phyloP scores from a whole-genome alignment of 2,329 filamentous ascomycete species.

The Allantophomopsis cytisporea region DNA sequence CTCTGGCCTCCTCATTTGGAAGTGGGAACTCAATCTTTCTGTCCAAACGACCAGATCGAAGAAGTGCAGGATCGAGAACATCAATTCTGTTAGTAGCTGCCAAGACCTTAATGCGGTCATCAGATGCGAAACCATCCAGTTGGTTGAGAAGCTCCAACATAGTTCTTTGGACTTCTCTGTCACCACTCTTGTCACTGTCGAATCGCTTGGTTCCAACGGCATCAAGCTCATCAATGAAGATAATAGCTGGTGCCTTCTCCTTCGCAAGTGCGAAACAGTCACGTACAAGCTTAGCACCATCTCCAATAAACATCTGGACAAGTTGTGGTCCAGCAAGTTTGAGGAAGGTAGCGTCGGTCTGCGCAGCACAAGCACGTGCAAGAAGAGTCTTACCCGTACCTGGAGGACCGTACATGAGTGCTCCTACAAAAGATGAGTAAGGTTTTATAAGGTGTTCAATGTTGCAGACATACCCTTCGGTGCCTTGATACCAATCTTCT shows the following conservation, averaged over 20 bases:
- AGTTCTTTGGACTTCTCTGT: slow-evolving; percentile 93
- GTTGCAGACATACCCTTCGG: slow-evolving; percentile 68
- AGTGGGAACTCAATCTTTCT: slow-evolving; percentile 97
- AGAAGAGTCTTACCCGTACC: slow-evolving; percentile 86
- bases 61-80: slow-evolving; percentile 79
- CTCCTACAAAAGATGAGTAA: slow-evolving; percentile 41
- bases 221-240: slow-evolving; percentile 98
- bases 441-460: background rate
- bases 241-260: slow-evolving; percentile 97
- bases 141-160: slow-evolving; percentile 99
- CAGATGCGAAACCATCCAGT: slow-evolving; percentile 92
- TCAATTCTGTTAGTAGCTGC: slow-evolving; percentile 92
- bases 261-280: slow-evolving; percentile 97
- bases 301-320: slow-evolving; percentile 99
- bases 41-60: slow-evolving; percentile 85
- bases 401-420: slow-evolving; percentile 92
- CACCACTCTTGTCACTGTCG: slow-evolving; percentile 95
- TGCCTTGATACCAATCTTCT: slow-evolving; percentile 99
- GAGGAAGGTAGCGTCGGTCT: slow-evolving; percentile 96
- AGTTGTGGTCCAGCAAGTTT: slow-evolving; percentile 96
- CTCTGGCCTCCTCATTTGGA: slow-evolving; percentile 92
- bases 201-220: slow-evolving; percentile 98
- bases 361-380: slow-evolving; percentile 88
- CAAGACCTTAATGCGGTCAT: slow-evolving; percentile 92
- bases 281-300: slow-evolving; percentile 92